Conservation (phyloP, 2,329 filamentous ascomycete species). For the Leptographium galeiforme region DNA sequence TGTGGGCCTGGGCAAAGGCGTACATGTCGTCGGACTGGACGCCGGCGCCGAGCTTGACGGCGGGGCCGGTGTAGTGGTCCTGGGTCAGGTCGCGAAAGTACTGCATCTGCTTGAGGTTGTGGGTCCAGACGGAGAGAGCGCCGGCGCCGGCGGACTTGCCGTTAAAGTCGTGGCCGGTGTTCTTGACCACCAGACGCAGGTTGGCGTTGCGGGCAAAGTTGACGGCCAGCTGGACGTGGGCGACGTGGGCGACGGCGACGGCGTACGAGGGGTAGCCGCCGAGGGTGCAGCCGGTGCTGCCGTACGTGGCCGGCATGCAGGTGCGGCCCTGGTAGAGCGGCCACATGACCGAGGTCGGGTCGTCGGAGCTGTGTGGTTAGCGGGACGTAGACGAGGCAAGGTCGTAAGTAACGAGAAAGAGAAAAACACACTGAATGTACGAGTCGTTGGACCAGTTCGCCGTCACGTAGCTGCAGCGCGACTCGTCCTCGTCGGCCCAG, state of each 20-base stretch:
- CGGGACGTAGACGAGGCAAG: too few relatives aligned
- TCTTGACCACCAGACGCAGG: slow-evolving; percentile 34
- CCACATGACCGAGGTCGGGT: slow-evolving; percentile 27
- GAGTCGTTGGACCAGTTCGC: slow-evolving; percentile 20
- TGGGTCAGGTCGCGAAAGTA: slow-evolving; percentile 29
- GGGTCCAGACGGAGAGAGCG: slow-evolving; percentile 22
- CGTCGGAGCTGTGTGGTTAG: slow-evolving; percentile 9
- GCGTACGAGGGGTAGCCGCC: slow-evolving; percentile 30
- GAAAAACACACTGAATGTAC: slow-evolving; percentile 21
- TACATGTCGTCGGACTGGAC: slow-evolving; percentile 38
- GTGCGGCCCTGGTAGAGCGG: slow-evolving; percentile 25
- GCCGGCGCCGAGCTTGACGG: slow-evolving; percentile 35
- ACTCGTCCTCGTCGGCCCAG: slow-evolving; percentile 26
- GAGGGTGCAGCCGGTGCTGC: slow-evolving; percentile 13
- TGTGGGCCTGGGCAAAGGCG: slow-evolving; percentile 29
- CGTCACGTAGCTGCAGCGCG: slow-evolving; percentile 24
- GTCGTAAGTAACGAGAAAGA: too few relatives aligned
- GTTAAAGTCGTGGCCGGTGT: slow-evolving; percentile 40
- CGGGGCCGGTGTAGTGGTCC: slow-evolving; percentile 13
- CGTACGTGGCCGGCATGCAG: slow-evolving; percentile 17
- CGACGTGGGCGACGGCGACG: slow-evolving; percentile 26
- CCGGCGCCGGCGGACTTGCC: slow-evolving; percentile 24
- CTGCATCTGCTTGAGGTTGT: slow-evolving; percentile 20
- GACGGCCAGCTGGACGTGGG: slow-evolving; percentile 31
- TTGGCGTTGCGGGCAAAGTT: slow-evolving; percentile 32